Conservation (phyloP, 2,329 filamentous ascomycete species). For the Didymella exigua region DNA sequence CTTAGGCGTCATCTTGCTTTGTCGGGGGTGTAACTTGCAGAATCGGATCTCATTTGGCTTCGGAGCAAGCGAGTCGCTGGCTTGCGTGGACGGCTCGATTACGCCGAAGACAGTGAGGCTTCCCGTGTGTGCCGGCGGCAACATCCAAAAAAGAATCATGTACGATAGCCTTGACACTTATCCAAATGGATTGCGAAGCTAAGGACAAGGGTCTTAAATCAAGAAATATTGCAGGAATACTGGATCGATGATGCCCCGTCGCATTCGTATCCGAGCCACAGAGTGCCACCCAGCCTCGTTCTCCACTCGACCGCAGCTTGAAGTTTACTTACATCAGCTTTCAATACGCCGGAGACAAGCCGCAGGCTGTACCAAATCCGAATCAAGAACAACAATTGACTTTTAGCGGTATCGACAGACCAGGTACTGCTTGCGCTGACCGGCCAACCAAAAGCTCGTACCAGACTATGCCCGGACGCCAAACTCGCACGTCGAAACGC, state of each 20-base stretch:
- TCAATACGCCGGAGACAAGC: not conserved
- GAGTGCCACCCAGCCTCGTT: conserved; percentile 2
- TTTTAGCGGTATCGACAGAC: not conserved
- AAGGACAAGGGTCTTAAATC: not conserved
- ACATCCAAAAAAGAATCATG: not conserved
- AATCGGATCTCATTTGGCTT: not conserved
- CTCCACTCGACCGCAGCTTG: not conserved
- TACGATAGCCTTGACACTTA: not conserved
- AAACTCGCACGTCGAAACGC: conserved; percentile 20
- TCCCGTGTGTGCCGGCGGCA: not conserved
- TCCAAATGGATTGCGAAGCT: no score
- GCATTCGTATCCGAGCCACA: not conserved
- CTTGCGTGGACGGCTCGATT: conserved; percentile 3
- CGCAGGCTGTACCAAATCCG: not conserved
- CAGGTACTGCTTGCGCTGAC: not conserved
- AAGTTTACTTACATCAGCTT: conserved; percentile 2
- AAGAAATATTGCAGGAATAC: not conserved
- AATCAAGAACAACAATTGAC: not conserved
- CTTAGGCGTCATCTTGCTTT: not conserved
- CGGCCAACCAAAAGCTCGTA: conserved; percentile 1
- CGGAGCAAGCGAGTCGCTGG: not conserved
- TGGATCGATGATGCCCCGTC: not conserved
- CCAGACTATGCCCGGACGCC: conserved; percentile 5
- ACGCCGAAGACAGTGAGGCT: not conserved
- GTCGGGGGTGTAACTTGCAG: not conserved